A percentile compares a stretch with the other conserved stretches of the same genome.
phyloP scores from a whole-genome alignment of 108 stramenopile species.

The Schizochytrium sp. region DNA sequence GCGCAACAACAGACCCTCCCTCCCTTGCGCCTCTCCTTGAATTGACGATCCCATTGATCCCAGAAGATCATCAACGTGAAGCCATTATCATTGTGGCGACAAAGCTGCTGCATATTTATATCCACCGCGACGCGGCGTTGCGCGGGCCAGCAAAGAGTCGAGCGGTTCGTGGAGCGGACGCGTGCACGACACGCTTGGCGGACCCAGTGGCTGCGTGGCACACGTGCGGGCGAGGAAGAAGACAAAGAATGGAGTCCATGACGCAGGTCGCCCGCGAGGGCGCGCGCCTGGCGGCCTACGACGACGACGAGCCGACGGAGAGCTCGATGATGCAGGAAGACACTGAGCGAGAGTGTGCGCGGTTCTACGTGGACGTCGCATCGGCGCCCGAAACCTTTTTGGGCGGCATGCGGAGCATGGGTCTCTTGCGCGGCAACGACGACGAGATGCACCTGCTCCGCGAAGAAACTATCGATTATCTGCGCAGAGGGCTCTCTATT shows the following conservation, averaged over 20 bases:
- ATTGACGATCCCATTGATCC: too few relatives aligned
- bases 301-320: constrained; percentile 28
- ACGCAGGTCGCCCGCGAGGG: neutral
- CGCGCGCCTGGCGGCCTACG: neutral
- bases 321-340: constrained; percentile 47
- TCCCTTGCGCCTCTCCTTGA: too few relatives aligned
- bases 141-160: too few relatives aligned
- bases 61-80: too few relatives aligned
- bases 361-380: constrained; percentile 62
- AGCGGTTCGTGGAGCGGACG: too few relatives aligned
- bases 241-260: neutral
- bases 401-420: constrained; percentile 41
- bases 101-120: too few relatives aligned
- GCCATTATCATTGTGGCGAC: too few relatives aligned
- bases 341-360: constrained; percentile 63
- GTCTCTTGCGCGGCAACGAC: constrained; percentile 42
- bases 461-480: constrained; percentile 38
- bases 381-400: constrained; percentile 38
- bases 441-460: constrained; percentile 47
- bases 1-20: too few relatives aligned
- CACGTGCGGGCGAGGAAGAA: too few relatives aligned
- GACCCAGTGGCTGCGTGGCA: too few relatives aligned
- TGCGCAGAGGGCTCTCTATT: constrained; percentile 29
- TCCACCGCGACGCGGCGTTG: too few relatives aligned
- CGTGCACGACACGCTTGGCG: too few relatives aligned